Base-by-base conservation (phyloP, 176 grass and related monocot species). In the Calamus simplicifolius region DNA sequence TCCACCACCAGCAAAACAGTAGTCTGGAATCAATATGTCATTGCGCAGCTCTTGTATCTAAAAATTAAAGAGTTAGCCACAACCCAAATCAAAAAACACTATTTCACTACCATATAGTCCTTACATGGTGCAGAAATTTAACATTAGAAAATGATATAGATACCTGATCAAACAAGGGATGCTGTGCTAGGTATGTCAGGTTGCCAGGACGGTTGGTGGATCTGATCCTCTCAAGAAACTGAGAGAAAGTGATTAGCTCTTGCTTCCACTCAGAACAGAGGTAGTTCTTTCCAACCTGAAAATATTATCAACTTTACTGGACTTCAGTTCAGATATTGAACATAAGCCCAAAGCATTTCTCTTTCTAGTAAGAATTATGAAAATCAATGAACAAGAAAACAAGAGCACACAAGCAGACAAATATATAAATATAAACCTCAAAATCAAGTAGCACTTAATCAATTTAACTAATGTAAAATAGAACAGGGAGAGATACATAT, bases 141-240 rank as follows among this genome's bases (percentile, higher is more conserved):
- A 10, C 57, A 18, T 1, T 71, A 58, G 14, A 57, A 18, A 62
- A 57, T 56, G 27, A 14, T 56, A 49, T 12, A 52, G 56, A 12
- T 49, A 97, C 93, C 84, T 91, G 93, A 53, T 97, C 84, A 77
- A 97, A 91, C 52, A 97, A 75, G 26, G 79, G 87, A 85, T 97
- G 87, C 54, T 91, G 84, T 2, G 81, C 87, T 78, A 97, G 67
- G 85, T 85, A 91, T 18, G 81, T 70, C 61, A 87, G 63, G 54
- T 71, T 88, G 50, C 64, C 30, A 49, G 77, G 64, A 48, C 70
- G 77, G 61, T 96, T 76, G 75, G 64, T 48, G 27, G 77, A 85
- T 59, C 73, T 80, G 65, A 85, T 80, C 59, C 79, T 85, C 62
- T 91, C 78, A 56, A 97, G 84, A 69, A 97, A 91, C 29, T 97